These are phyloP conservation scores for Lichtheimia ornata DNA, from an alignment of 371 early-diverging fungal species.

Conservation along the genomic window DNA sequence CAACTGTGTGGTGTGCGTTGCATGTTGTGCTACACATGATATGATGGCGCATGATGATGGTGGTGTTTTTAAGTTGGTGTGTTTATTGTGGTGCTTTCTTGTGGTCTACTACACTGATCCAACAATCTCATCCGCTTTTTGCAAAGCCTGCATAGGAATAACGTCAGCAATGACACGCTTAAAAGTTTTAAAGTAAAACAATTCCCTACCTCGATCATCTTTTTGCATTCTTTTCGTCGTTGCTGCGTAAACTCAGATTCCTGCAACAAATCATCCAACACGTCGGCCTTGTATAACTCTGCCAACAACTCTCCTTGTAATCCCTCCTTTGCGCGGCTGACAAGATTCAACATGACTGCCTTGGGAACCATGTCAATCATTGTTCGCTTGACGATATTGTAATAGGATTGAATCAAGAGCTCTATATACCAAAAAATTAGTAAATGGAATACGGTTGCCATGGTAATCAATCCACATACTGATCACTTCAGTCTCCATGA, in stretches of 20 bases:
- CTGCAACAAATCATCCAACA: conserved; percentile 88
- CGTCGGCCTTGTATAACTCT: conserved; percentile 97
- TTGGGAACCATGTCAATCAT: conserved; percentile 99
- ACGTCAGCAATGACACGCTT: not conserved
- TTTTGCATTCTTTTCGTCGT: conserved; percentile 94
- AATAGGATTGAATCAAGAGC: conserved; percentile 95
- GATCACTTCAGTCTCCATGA: conserved; percentile 97
- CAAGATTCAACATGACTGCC: conserved; percentile 98
- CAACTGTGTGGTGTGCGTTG: no score
- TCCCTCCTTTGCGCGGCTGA: conserved; percentile 87
- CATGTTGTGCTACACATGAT: no score
- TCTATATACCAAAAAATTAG: conserved; percentile 48
- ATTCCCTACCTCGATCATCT: conserved; percentile 91
- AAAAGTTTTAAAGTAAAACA: not conserved
- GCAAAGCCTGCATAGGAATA: conserved; percentile 57
- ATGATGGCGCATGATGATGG: no score
- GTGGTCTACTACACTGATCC: conserved; percentile 47
- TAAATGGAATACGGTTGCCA: not conserved
- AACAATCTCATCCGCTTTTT: conserved; percentile 93
- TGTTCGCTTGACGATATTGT: conserved; percentile 97
- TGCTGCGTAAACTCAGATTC: conserved; percentile 93
- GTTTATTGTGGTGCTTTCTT: not conserved
- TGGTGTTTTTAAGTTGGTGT: not conserved
- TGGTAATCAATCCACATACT: conserved; percentile 66
- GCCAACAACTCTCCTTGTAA: conserved; percentile 94